These are phyloP conservation scores for Afroboletus lepidellus DNA, from an alignment of 1,284 basidiomycete species.

Conservation along the genomic window DNA sequence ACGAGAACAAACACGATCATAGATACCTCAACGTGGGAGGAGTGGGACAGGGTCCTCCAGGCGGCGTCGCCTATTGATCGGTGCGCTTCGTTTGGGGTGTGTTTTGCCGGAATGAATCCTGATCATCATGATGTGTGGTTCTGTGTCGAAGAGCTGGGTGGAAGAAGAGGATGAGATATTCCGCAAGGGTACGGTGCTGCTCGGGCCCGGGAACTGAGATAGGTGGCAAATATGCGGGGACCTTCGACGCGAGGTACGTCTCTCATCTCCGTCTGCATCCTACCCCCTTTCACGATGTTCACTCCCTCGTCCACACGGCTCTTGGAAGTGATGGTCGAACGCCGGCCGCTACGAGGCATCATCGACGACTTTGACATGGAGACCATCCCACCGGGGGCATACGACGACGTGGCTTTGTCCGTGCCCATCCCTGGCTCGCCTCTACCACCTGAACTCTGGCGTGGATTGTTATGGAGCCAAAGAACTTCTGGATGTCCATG, in stretches of 20 bases:
- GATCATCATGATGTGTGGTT: too few species aligned
- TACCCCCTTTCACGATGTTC: not conserved
- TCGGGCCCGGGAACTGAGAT: slow-evolving; percentile 82
- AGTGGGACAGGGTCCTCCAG: slow-evolving; percentile 31
- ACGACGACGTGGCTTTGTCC: slow-evolving; percentile 8
- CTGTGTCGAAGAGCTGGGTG: slow-evolving; percentile 73
- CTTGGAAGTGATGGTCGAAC: slow-evolving; percentile 53
- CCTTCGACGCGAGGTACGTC: too few species aligned
- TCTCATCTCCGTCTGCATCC: slow-evolving; percentile 20
- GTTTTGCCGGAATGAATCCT: not conserved
- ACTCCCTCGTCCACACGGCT: slow-evolving; percentile 58
- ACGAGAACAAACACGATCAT: slow-evolving; percentile 49
- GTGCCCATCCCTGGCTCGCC: slow-evolving; percentile 8
- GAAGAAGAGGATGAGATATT: slow-evolving; percentile 92
- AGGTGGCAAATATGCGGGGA: slow-evolving; percentile 86
- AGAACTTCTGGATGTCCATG: too few species aligned
- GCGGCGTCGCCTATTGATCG: slow-evolving; percentile 55
- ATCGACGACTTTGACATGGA: slow-evolving; percentile 56
- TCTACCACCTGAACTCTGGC: slow-evolving; percentile 1
- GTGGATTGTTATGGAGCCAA: too few species aligned
- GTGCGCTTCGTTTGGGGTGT: slow-evolving; percentile 43
- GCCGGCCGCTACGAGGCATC: slow-evolving; percentile 48
- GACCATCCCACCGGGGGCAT: slow-evolving; percentile 13
- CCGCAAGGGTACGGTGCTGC: slow-evolving; percentile 76
- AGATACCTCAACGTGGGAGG: too few species aligned